Evolutionary conservation across 805 yeast genomes (phyloP), one percentile per base, ranked within the genome.

Genomic region (Lachancea nothofagi): DNA sequence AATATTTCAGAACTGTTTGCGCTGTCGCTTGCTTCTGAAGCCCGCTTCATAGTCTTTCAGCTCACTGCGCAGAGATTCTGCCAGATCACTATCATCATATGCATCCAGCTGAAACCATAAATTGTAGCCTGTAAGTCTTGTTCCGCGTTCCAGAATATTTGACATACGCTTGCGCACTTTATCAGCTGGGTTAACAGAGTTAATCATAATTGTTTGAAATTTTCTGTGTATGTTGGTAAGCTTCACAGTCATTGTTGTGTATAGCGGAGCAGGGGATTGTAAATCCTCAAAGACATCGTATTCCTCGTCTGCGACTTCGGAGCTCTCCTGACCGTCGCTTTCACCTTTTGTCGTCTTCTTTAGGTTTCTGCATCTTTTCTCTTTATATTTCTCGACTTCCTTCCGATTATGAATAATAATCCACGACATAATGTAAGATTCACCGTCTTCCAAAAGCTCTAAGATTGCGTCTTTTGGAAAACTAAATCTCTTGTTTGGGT

Each of bases 61-160:
- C 41, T 75, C 78, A 33, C 68, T 66, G 49, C 94, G 69, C 28
- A 83, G 58, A 6, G 69, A 66, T 50, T 84, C 93, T 0, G 84
- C 83, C 33, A 83, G 50, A 1, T 62, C 60, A 46, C 79, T 85
- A 55, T 84, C 93, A 39, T 77, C 74, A 33, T 74, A 70, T 0
- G 87, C 89, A 58, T 83, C 93, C 8, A 90, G 69, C 50, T 83
- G 86, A 53, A 81, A 85, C 96, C 96, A 88, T 15, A 87, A 65
- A 55, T 82, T 74, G 49, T 77, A 76, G 24, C 75, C 75, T 5
- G 80, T 65, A 3, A 78, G 62, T 42, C 87, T 69, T 1, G 69
- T 67, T 1, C 96, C 95, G 14, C 61, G 65, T 12, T 67, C 65
- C 40, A 87, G 57, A 3, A 80, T 72, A 7, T 69, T 64, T 28